These are phyloP conservation scores for Pyrenochaeta sp. DNA, from an alignment of 2,329 filamentous ascomycete genomes.

Conservation along the genomic window DNA sequence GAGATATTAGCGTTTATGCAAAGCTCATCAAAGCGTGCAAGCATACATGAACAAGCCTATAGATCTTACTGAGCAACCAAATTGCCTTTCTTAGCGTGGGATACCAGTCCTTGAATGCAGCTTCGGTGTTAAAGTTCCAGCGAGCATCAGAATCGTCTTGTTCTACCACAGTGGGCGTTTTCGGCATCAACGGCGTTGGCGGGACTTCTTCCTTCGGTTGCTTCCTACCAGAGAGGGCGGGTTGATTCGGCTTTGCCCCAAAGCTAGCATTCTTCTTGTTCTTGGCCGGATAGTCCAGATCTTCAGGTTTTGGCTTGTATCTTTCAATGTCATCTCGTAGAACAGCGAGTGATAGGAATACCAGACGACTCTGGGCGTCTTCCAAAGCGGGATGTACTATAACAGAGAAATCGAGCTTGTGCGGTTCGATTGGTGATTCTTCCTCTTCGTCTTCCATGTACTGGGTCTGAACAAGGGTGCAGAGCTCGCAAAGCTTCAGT, in stretches of 20 bases:
- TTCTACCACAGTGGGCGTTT: slow-evolving; percentile 59
- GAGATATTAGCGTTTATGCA: background rate
- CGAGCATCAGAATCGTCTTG: slow-evolving; percentile 60
- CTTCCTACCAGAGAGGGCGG: slow-evolving; percentile 64
- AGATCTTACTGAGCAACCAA: slow-evolving; percentile 74
- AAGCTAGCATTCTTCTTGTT: slow-evolving; percentile 56
- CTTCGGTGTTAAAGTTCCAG: slow-evolving; percentile 65
- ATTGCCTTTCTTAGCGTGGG: slow-evolving; percentile 73
- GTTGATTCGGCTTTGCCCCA: slow-evolving; percentile 50
- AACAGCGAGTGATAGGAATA: slow-evolving; percentile 70
- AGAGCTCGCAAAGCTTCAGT: slow-evolving; percentile 72
- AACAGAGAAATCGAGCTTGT: slow-evolving; percentile 68
- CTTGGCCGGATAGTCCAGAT: slow-evolving; percentile 69
- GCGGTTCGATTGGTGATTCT: slow-evolving; percentile 58
- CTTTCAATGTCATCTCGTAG: slow-evolving; percentile 73
- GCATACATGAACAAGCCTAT: slow-evolving; percentile 71
- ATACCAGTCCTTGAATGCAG: slow-evolving; percentile 69
- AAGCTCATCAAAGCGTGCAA: background rate
- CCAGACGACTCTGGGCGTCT: slow-evolving; percentile 72
- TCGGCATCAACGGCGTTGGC: slow-evolving; percentile 52
- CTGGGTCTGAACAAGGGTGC: slow-evolving; percentile 70
- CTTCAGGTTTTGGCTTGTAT: slow-evolving; percentile 70
- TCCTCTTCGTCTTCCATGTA: slow-evolving; percentile 66
- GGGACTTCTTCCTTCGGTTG: slow-evolving; percentile 50
- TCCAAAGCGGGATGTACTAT: slow-evolving; percentile 72